Evolutionary conservation across 768 basidiomycete species (phyloP).

Genomic region (Pholiota molesta): DNA sequence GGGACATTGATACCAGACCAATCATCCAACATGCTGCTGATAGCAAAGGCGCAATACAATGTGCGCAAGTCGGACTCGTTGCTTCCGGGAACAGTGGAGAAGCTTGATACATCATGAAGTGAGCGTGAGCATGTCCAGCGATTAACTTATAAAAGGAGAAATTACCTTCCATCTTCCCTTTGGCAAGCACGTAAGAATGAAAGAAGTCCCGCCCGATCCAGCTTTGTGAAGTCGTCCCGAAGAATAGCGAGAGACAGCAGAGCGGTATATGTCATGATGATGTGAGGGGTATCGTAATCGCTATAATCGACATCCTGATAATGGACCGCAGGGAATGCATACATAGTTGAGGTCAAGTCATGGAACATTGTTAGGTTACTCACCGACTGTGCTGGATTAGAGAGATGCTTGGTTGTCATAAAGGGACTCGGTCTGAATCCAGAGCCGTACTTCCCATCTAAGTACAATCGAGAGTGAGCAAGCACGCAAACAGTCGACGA

Average conservation of each 20-base stretch:
- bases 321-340: not conserved
- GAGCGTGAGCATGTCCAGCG: constrained; percentile 1
- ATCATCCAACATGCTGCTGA: constrained; percentile 77
- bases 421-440: constrained; percentile 80
- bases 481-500: constrained; percentile 1
- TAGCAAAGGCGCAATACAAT: constrained; percentile 84
- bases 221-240: constrained; percentile 75
- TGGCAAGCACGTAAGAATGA: constrained; percentile 75
- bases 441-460: constrained; percentile 62
- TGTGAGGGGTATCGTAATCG: constrained; percentile 71
- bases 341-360: not conserved
- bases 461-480: constrained; percentile 1
- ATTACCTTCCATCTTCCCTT: constrained; percentile 80
- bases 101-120: constrained; percentile 44
- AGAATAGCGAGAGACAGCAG: constrained; percentile 82
- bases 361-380: constrained; percentile 3
- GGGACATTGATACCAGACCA: constrained; percentile 75
- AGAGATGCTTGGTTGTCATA: constrained; percentile 45
- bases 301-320: constrained; percentile 37
- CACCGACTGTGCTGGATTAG: constrained; percentile 15
- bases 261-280: constrained; percentile 95
- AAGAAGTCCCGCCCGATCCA: constrained; percentile 73
- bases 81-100: constrained; percentile 67
- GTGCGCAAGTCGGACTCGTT: constrained; percentile 83
- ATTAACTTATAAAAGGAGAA: not conserved